Conservation (phyloP, 2,329 filamentous ascomycete species). For the Curvularia sp. region DNA sequence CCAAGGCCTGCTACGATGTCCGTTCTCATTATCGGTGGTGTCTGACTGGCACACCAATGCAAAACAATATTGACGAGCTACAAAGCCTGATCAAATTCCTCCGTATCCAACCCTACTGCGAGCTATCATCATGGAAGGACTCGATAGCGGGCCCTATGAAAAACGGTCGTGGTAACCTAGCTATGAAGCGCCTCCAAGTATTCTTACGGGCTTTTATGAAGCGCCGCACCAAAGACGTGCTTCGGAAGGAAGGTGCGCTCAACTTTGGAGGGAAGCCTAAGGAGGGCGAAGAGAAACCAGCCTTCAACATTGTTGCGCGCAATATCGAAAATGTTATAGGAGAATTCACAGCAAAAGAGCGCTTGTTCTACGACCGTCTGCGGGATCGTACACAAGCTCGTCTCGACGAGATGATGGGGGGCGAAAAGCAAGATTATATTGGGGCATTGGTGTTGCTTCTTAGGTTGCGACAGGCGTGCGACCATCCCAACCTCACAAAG, state of each 20-base stretch:
- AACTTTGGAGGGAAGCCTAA: slow-evolving; percentile 74
- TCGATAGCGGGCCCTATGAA: slow-evolving; percentile 91
- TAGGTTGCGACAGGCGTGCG: slow-evolving; percentile 89
- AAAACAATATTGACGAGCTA: slow-evolving; percentile 96
- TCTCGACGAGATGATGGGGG: slow-evolving; percentile 86
- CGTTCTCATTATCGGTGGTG: slow-evolving; percentile 93
- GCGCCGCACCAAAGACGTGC: slow-evolving; percentile 94
- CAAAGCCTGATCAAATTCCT: slow-evolving; percentile 94
- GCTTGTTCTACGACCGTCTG: slow-evolving; percentile 83
- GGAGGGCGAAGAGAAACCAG: slow-evolving; percentile 64
- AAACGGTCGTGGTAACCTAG: slow-evolving; percentile 85
- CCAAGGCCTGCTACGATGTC: slow-evolving; percentile 87
- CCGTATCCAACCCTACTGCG: slow-evolving; percentile 87
- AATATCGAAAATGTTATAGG: slow-evolving; percentile 83
- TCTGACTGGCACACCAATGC: slow-evolving; percentile 93
- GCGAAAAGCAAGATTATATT: slow-evolving; percentile 83
- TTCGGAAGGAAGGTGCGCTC: slow-evolving; percentile 84
- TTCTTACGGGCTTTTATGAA: slow-evolving; percentile 97
- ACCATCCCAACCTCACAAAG: slow-evolving; percentile 88
- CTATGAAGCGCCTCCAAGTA: slow-evolving; percentile 83
- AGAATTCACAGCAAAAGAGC: slow-evolving; percentile 80
- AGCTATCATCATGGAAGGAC: slow-evolving; percentile 86
- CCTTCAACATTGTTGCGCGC: slow-evolving; percentile 90
- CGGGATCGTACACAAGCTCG: slow-evolving; percentile 85
- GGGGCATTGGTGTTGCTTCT: slow-evolving; percentile 92